These are phyloP conservation scores for Fusarium tricinctum DNA, from an alignment of 2,329 filamentous ascomycete species.

Conservation along the genomic window DNA sequence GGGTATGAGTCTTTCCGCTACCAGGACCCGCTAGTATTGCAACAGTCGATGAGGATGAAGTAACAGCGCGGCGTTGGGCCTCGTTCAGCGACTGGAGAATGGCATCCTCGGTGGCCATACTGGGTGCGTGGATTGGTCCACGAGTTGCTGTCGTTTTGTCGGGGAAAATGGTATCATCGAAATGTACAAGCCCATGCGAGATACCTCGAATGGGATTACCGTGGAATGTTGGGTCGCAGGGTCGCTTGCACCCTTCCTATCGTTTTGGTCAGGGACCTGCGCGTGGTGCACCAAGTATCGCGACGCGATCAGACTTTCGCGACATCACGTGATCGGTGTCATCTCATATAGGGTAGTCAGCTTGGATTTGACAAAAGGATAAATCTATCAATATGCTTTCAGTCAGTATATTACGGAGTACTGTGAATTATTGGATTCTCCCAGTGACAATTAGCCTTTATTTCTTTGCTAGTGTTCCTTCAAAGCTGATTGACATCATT, in stretches of 20 bases:
- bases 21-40: conserved; percentile 78
- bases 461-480: neutral
- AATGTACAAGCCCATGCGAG: conserved; percentile 7
- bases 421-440: neutral
- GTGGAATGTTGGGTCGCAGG: neutral
- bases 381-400: neutral
- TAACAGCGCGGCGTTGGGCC: conserved; percentile 69
- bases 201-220: neutral
- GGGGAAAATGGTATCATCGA: conserved; percentile 29
- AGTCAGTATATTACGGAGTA: neutral
- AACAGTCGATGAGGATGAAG: conserved; percentile 66
- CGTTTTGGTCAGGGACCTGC: neutral
- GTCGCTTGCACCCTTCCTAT: neutral
- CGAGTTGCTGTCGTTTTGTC: conserved; percentile 33
- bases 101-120: conserved; percentile 50
- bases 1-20: conserved; percentile 93
- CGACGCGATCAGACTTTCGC: conserved; percentile 31
- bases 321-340: conserved; percentile 27
- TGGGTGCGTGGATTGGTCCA: conserved; percentile 43
- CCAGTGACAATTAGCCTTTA: neutral
- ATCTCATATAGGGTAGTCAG: neutral
- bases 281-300: conserved; percentile 4
- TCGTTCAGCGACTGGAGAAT: conserved; percentile 66
- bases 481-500: neutral
- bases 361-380: neutral